Evolutionary conservation across 2,329 filamentous ascomycete genomes (phyloP).

Genomic region (Diaporthe batatas): DNA sequence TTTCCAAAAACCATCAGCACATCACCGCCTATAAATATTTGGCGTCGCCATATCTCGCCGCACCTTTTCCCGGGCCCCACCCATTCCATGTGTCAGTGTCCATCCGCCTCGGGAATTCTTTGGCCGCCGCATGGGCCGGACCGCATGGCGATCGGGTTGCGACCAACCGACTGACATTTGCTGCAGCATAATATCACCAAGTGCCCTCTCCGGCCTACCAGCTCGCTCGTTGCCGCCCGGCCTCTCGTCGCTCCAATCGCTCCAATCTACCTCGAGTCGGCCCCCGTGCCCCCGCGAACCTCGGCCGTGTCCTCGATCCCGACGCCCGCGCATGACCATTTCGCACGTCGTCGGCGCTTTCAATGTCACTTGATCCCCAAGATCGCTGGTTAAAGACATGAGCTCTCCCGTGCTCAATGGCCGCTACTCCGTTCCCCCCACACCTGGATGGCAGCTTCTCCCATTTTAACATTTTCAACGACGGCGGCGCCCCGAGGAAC

Average conservation of each 20-base stretch:
- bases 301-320: slow-evolving; percentile 20
- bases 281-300: slow-evolving; percentile 27
- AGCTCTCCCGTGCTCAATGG: slow-evolving; percentile 61
- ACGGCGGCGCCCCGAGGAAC: slow-evolving; percentile 50
- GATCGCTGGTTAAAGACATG: slow-evolving; percentile 50
- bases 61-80: background rate
- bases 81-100: slow-evolving; percentile 41
- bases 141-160: background rate
- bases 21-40: slow-evolving; percentile 34
- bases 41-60: slow-evolving; percentile 36
- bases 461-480: slow-evolving; percentile 68
- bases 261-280: slow-evolving; percentile 36
- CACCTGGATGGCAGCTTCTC: slow-evolving; percentile 59
- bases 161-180: slow-evolving; percentile 36
- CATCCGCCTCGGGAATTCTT: slow-evolving; percentile 31
- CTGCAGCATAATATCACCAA: slow-evolving; percentile 44
- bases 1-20: slow-evolving; percentile 1
- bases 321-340: slow-evolving; percentile 26
- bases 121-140: background rate
- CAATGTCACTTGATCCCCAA: slow-evolving; percentile 40
- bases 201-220: slow-evolving; percentile 51
- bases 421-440: slow-evolving; percentile 63
- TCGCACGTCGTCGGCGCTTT: slow-evolving; percentile 36
- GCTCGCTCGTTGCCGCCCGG: slow-evolving; percentile 51
- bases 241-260: slow-evolving; percentile 39